Evolutionary conservation across 441 rosid species (phyloP).

Genomic region (Populus trichocarpa): DNA sequence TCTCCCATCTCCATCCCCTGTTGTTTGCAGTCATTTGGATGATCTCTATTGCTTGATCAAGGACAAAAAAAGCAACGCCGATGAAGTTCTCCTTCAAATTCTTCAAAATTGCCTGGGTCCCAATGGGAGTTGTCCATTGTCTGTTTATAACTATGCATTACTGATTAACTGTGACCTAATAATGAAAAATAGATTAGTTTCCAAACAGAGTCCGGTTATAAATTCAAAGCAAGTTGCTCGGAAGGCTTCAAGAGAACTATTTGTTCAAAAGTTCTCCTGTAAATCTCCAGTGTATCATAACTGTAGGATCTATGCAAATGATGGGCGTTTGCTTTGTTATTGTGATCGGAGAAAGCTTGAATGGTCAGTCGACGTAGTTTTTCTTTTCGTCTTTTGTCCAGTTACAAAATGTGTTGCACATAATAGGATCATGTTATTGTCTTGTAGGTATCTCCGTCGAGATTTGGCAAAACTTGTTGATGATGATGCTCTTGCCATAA

Average conservation of each 20-base stretch:
- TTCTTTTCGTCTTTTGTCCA: conserved; percentile 10
- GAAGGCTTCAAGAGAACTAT: conserved; percentile 75
- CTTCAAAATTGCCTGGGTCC: conserved; percentile 71
- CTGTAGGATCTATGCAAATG: conserved; percentile 89
- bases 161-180: conserved; percentile 48
- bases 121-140: conserved; percentile 69
- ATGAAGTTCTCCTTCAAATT: conserved; percentile 40
- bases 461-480: conserved; percentile 82
- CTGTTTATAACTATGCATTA: conserved; percentile 68
- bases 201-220: conserved; percentile 53
- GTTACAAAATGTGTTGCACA: conserved; percentile 8
- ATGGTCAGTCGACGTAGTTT: conserved; percentile 53
- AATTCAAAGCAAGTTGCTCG: conserved; percentile 50
- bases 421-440: conserved; percentile 16
- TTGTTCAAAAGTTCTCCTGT: conserved; percentile 94
- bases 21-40: conserved; percentile 68
- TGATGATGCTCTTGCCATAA: conserved; percentile 77
- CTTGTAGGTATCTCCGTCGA: conserved; percentile 71
- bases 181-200: conserved; percentile 32
- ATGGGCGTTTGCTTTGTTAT: conserved; percentile 88
- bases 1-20: conserved; percentile 56
- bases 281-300: conserved; percentile 95
- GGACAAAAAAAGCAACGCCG: conserved; percentile 37
- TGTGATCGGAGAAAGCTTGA: conserved; percentile 90
- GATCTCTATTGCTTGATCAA: conserved; percentile 44